A percentile compares a stretch with the other conserved stretches of the same genome.
phyloP scores from a whole-genome alignment of 805 yeast species.

The Cyberlindnera maclurae region DNA sequence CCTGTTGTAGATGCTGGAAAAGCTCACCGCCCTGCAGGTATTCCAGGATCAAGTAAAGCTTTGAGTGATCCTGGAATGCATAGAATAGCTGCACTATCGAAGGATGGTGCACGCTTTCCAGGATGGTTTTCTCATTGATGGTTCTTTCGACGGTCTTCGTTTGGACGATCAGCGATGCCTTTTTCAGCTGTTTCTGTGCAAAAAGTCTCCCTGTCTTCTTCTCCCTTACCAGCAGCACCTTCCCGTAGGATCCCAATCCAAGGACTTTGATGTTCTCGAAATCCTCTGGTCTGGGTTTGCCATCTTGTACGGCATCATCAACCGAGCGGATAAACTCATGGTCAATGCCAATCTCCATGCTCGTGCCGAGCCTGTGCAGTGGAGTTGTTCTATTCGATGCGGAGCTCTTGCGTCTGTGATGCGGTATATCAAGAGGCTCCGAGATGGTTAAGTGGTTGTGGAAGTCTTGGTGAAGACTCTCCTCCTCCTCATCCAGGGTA shows the following conservation, averaged over 20 bases:
- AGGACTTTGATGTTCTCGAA: constrained; percentile 70
- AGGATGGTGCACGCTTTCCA: constrained; percentile 66
- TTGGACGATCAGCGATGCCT: constrained; percentile 67
- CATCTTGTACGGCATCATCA: not conserved
- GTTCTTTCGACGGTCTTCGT: constrained; percentile 63
- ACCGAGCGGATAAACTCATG: constrained; percentile 26
- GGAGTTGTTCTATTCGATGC: constrained; percentile 23
- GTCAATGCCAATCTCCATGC: constrained; percentile 44
- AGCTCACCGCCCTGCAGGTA: constrained; percentile 88
- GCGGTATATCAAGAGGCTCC: constrained; percentile 12
- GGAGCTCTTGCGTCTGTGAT: constrained; percentile 18
- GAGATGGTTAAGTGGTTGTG: constrained; percentile 12
- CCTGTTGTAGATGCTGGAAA: constrained; percentile 92
- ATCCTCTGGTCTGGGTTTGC: constrained; percentile 36
- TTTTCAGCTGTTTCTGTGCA: constrained; percentile 82
- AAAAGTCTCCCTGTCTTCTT: constrained; percentile 52
- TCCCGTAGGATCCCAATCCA: constrained; percentile 87
- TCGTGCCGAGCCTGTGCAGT: constrained; percentile 33
- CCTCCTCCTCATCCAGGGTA: constrained; percentile 15
- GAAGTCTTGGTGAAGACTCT: constrained; percentile 12
- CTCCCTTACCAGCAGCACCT: constrained; percentile 72
- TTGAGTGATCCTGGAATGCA: constrained; percentile 75
- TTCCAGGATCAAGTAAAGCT: constrained; percentile 68
- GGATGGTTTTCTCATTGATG: constrained; percentile 68
- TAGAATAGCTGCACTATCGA: constrained; percentile 76